Base-by-base conservation (phyloP, 1,284 basidiomycete species). In the Apiotrichum laibachii region DNA sequence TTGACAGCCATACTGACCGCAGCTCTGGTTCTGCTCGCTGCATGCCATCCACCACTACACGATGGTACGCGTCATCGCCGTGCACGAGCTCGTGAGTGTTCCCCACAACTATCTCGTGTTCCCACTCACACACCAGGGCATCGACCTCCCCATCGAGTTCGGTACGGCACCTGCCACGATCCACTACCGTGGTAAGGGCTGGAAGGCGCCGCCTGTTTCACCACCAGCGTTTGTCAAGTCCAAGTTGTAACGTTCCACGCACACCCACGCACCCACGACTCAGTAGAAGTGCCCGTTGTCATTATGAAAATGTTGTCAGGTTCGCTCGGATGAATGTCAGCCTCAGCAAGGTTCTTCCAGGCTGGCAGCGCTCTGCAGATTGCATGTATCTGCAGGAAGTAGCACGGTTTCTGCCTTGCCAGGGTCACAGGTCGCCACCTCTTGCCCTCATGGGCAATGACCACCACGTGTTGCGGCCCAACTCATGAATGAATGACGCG, bases 1-100 rank as follows among this genome's bases (percentile, higher is more conserved):
- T 18, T n/a, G 34, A 5, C 46, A 18, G 8, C 15, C 19, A 13
- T 15, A 13, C 21, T 52, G 11, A 42, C 40, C 22, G 26, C 49
- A 77, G 75, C 62, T 77, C 7, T 76, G 74, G 74, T 77, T 75
- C 59, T 72, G 70, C 57, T 69, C 75, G 16, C 58, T 75, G 16
- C 73, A 76, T 53, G 68, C 73, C 5, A 76, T 77, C 18, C 73
- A 76, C 49, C 76, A 77, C 51, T 75, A 72, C 59, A 73, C 73
- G 10, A 76, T 77, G 75, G 52, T 76, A 15, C 62, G 75, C 12
- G 72, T 72, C 8, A 75, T 78, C 35, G 74, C 73, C 13, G 73
- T 74, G 11, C 70, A 79, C 64, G 70, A 80, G 67, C 69, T 74
- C n/a, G 67, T 72, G 47, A 62, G 72, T 69, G 13, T 9, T 22